Conservation (phyloP, 2,329 filamentous ascomycete species). For the Didymella exigua region DNA sequence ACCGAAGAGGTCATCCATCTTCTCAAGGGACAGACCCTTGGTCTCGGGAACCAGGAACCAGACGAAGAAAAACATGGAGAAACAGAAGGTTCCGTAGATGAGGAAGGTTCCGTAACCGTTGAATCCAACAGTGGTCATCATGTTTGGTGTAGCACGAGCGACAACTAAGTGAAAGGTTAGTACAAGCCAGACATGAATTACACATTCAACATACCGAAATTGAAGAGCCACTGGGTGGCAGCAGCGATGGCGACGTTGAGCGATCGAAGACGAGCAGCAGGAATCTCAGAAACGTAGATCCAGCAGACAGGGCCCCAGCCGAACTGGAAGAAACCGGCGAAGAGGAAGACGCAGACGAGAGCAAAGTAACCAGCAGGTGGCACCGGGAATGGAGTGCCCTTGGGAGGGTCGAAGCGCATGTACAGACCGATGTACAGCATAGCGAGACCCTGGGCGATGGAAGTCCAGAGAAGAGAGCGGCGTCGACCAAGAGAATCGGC, state of each 20-base stretch:
- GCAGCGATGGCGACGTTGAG: slow-evolving; percentile 72
- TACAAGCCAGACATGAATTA: neutral
- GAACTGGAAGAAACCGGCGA: slow-evolving; percentile 67
- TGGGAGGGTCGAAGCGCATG: slow-evolving; percentile 65
- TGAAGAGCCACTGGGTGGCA: slow-evolving; percentile 70
- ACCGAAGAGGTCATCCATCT: slow-evolving; percentile 71
- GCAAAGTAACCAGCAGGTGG: slow-evolving; percentile 72
- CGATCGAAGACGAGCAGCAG: slow-evolving; percentile 67
- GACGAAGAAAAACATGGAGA: slow-evolving; percentile 68
- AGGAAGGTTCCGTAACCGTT: slow-evolving; percentile 67
- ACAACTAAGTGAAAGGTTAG: slow-evolving; percentile 52
- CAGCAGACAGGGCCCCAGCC: slow-evolving; percentile 73
- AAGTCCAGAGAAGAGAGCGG: slow-evolving; percentile 67
- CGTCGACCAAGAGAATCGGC: slow-evolving; percentile 73
- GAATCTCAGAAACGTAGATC: slow-evolving; percentile 75
- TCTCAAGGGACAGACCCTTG: slow-evolving; percentile 67
- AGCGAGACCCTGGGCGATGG: slow-evolving; percentile 63
- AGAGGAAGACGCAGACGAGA: slow-evolving; percentile 73
- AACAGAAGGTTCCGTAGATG: slow-evolving; percentile 70
- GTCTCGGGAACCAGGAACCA: slow-evolving; percentile 75
- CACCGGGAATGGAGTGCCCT: slow-evolving; percentile 58
- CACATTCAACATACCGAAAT: slow-evolving; percentile 55
- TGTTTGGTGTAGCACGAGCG: slow-evolving; percentile 69
- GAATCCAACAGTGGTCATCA: slow-evolving; percentile 63
- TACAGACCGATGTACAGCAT: slow-evolving; percentile 78